A percentile compares a stretch with the other conserved stretches of the same genome.
Evolutionary conservation across 805 yeast genomes (phyloP).

Genomic region (Ogataea paradorogensis): DNA sequence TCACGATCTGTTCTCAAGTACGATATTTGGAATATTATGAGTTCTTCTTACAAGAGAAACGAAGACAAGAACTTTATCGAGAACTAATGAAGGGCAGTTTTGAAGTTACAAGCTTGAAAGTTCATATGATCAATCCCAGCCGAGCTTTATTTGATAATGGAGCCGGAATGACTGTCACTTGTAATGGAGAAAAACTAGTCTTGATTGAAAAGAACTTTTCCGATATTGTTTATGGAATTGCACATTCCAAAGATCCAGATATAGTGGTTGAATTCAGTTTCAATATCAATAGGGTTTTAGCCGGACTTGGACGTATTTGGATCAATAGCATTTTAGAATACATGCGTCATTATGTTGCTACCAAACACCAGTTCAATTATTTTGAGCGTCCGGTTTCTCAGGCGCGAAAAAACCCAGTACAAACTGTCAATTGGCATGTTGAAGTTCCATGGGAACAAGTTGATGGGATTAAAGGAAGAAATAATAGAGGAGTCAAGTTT

Average conservation of each 20-base stretch:
- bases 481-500: constrained; percentile 47
- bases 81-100: constrained; percentile 5
- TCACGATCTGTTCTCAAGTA: constrained; percentile 67
- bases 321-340: constrained; percentile 17
- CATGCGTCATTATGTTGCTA: constrained; percentile 5
- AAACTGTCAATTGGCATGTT: constrained; percentile 1
- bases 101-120: constrained; percentile 1
- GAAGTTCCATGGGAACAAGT: constrained; percentile 45
- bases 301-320: constrained; percentile 16
- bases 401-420: constrained; percentile 1
- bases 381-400: constrained; percentile 4
- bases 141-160: constrained; percentile 6
- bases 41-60: constrained; percentile 11
- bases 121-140: constrained; percentile 12
- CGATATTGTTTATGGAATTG: background rate
- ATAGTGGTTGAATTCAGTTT: constrained; percentile 13
- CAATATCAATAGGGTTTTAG: constrained; percentile 8
- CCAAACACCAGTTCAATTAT: constrained; percentile 2
- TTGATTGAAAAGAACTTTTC: background rate
- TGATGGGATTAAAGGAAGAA: constrained; percentile 68
- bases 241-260: constrained; percentile 4
- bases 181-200: background rate
- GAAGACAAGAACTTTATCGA: constrained; percentile 7
- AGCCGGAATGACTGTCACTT: constrained; percentile 3
- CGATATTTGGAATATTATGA: constrained; percentile 59